Evolutionary conservation across 75 land plant genomes (phyloP), one percentile per base, ranked within the genome.

Genomic region (Ceratopteris richardii): DNA sequence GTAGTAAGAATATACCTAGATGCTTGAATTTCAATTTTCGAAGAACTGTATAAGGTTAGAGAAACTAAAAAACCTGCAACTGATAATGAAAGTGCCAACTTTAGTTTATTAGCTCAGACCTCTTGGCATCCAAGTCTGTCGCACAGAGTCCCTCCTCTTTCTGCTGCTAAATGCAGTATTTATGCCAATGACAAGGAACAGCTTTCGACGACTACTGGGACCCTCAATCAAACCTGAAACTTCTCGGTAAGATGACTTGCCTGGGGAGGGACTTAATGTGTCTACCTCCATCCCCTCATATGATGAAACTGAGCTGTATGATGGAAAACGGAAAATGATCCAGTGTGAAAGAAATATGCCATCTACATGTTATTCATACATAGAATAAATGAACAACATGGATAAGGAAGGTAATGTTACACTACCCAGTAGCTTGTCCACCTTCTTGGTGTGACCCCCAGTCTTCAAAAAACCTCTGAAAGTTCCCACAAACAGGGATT

Each of bases 131-230:
- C 83, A 81, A 12, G 83, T 81, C 22, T 62, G 71, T 1, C 84
- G 58, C 50, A 81, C 78, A 17, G 84, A 81, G 78, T 81, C 84
- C 30, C 84, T 47, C 41, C 84, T 33, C 43, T 78, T 81, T 26
- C 84, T 62, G 47, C 84, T 81, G 54, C 84, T 81, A 41, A 81
- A 81, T 19, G 84, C 84, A 33, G 84, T 81, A 42, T 81, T 81
- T 23, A 81, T 74, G 30, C 84, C 84, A 44, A 81, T 58, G 3
- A 81, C 77, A 68, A 78, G 52, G 13, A 81, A 50, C 31, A 66
- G 69, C 64, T 57, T 63, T 37, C 54, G 43, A 11, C 61, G 56
- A 12, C 54, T 52, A 1, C 27, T 51, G 17, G 59, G 1, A 30
- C 25, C 2, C 16, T 58, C 29, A 6, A 36, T n/a, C 57, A 24